Conservation (phyloP, 106 monocot species). For the Triglochin maritima region DNA sequence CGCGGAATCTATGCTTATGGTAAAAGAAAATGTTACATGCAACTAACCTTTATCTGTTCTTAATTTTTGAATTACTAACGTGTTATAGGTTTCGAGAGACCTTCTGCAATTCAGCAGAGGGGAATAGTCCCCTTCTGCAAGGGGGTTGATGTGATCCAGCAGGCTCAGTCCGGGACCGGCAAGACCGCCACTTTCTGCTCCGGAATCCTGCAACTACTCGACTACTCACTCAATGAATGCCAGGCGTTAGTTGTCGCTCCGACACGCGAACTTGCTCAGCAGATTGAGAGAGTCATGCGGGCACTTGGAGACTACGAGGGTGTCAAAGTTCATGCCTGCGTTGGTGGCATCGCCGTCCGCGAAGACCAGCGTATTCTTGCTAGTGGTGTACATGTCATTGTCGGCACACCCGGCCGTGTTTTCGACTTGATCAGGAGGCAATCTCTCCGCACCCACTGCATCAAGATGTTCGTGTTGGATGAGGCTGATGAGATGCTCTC, state of each 20-base stretch:
- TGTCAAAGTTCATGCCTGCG: conserved; percentile 11
- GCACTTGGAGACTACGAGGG: conserved; percentile 7
- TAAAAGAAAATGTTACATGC: not conserved
- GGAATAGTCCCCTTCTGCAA: conserved; percentile 13
- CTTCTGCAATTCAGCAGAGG: conserved; percentile 11
- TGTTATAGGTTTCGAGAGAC: conserved; percentile 6
- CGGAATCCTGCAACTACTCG: conserved; percentile 5
- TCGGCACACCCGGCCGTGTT: conserved; percentile 8
- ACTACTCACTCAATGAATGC: conserved; percentile 4
- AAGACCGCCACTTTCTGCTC: conserved; percentile 8
- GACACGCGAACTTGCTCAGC: conserved; percentile 5
- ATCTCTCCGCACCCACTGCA: conserved; percentile 6
- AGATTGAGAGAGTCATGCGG: conserved; percentile 9
- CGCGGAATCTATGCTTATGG: conserved; percentile 6
- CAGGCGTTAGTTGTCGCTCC: conserved; percentile 7
- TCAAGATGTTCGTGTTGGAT: conserved; percentile 10
- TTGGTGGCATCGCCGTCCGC: conserved; percentile 6
- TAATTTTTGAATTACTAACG: not conserved
- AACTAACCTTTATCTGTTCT: not conserved
- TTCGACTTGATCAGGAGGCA: conserved; percentile 11
- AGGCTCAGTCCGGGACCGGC: conserved; percentile 7
- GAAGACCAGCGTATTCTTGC: conserved; percentile 8
- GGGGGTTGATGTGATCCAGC: conserved; percentile 9
- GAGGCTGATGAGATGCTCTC: conserved; percentile 11
- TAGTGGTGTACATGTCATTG: conserved; percentile 7